Evolutionary conservation across 148 eudicot genomes (phyloP).

Genomic region (Rhododendron henanense): DNA sequence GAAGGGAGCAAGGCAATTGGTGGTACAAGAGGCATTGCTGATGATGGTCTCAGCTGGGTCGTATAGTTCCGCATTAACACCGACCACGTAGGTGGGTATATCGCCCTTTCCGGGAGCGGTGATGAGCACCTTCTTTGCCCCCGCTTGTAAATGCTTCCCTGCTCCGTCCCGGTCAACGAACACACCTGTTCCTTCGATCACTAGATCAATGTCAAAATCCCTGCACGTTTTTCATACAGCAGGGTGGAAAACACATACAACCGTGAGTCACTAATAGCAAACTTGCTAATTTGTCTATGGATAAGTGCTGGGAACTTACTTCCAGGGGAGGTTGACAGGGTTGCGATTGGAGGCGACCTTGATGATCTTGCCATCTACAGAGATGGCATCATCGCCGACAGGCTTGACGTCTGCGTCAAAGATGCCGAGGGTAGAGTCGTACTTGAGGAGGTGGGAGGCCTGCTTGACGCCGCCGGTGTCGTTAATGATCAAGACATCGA

Average conservation of each 20-base stretch:
- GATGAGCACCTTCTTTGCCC: conserved; percentile 94
- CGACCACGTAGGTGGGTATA: conserved; percentile 94
- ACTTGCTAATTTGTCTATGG: not conserved
- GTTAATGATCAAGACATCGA: conserved; percentile 80
- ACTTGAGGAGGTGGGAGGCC: conserved; percentile 97
- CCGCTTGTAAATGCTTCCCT: conserved; percentile 86
- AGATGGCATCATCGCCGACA: conserved; percentile 61
- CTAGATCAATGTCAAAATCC: conserved; percentile 78
- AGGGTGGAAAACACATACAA: not conserved
- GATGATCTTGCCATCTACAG: conserved; percentile 92
- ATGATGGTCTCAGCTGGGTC: conserved; percentile 57
- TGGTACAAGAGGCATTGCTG: conserved; percentile 97
- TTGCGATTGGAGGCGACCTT: conserved; percentile 85
- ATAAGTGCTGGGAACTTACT: conserved; percentile 26
- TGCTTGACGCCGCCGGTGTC: conserved; percentile 98
- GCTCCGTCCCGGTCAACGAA: conserved; percentile 98
- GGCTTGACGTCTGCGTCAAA: conserved; percentile 96
- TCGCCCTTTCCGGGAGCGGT: conserved; percentile 98
- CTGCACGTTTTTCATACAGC: conserved; percentile 27
- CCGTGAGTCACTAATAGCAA: not conserved
- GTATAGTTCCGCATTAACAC: conserved; percentile 73
- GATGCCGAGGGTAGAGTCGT: conserved; percentile 94
- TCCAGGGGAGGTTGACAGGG: conserved; percentile 90
- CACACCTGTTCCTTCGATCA: conserved; percentile 98
- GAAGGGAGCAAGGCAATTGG: conserved; percentile 97